These are phyloP conservation scores for Annulohypoxylon bovei DNA, from an alignment of 495 filamentous ascomycete genomes.

Conservation along the genomic window DNA sequence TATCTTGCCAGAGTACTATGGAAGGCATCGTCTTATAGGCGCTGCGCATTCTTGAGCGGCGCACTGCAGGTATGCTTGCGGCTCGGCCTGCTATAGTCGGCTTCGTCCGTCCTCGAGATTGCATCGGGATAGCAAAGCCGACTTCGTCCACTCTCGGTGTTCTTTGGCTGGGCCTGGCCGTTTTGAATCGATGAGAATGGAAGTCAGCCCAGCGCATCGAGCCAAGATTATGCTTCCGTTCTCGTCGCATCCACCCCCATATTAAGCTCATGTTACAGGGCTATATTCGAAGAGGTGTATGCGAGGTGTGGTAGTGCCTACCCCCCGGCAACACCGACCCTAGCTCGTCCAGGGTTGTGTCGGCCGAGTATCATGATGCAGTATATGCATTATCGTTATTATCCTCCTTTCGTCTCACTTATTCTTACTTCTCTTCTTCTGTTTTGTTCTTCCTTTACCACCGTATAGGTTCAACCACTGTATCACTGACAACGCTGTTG, in stretches of 20 bases:
- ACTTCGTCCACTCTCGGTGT: slow-evolving; percentile 15
- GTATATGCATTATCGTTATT: slow-evolving; percentile 46
- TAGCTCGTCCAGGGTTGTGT: slow-evolving; percentile 39
- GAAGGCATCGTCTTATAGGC: background rate
- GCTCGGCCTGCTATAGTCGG: background rate
- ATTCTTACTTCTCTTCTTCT: slow-evolving; percentile 45
- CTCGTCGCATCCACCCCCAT: slow-evolving; percentile 44
- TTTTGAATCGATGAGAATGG: slow-evolving; percentile 43
- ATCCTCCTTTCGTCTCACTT: slow-evolving; percentile 39
- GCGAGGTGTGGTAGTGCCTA: slow-evolving; percentile 35
- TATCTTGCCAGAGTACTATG: background rate
- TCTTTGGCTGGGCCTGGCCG: slow-evolving; percentile 33
- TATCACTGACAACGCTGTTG: slow-evolving; percentile 59
- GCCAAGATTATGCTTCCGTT: slow-evolving; percentile 45
- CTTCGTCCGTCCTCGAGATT: slow-evolving; percentile 18
- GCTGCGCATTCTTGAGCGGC: background rate
- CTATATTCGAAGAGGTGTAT: slow-evolving; percentile 26
- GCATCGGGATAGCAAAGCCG: slow-evolving; percentile 9
- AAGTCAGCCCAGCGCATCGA: slow-evolving; percentile 39
- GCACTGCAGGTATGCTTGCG: background rate
- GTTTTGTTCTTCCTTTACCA: slow-evolving; percentile 53
- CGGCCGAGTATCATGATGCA: slow-evolving; percentile 43
- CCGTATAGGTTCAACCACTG: slow-evolving; percentile 52
- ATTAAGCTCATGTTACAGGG: slow-evolving; percentile 37
- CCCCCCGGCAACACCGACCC: slow-evolving; percentile 33